A percentile compares a stretch with the other conserved stretches of the same genome.
Evolutionary conservation across 768 basidiomycete genomes (phyloP).

Genomic region (Polyporus arcularius): DNA sequence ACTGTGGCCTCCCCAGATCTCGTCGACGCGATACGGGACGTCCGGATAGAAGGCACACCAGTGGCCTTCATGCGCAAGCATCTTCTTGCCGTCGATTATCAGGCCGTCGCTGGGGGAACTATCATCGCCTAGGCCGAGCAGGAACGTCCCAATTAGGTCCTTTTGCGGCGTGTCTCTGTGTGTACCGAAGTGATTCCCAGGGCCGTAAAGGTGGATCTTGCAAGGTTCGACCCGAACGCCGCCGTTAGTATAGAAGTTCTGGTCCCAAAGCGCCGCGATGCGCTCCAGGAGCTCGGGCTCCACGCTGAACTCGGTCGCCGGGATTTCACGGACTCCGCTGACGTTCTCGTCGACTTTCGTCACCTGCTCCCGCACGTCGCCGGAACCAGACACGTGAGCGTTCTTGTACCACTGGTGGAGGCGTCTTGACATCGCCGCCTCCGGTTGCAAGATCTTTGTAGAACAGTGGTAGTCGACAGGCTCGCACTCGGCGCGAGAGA

Average conservation of each 20-base stretch:
- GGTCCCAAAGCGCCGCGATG: slow-evolving; percentile 20
- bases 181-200: slow-evolving; percentile 28
- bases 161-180: slow-evolving; percentile 33
- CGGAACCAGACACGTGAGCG: slow-evolving; percentile 26
- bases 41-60: slow-evolving; percentile 38
- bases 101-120: not conserved
- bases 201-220: slow-evolving; percentile 36
- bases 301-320: slow-evolving; percentile 24
- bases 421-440: not conserved
- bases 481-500: not conserved
- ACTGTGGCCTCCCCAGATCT: slow-evolving; percentile 20
- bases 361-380: slow-evolving; percentile 26
- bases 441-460: too few relatives aligned
- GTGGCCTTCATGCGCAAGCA: slow-evolving; percentile 4
- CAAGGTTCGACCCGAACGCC: slow-evolving; percentile 31
- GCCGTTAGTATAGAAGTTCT: slow-evolving; percentile 21
- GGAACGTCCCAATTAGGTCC: slow-evolving; percentile 35
- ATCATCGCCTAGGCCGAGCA: slow-evolving; percentile 33
- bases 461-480: too few relatives aligned
- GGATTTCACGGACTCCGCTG: slow-evolving; percentile 30
- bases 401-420: slow-evolving; percentile 16
- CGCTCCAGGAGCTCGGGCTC: slow-evolving; percentile 13
- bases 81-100: not conserved
- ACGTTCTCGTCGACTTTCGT: slow-evolving; percentile 28
- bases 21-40: slow-evolving; percentile 26